Base-by-base conservation (phyloP, 805 yeast genomes). In the Candida maris region DNA sequence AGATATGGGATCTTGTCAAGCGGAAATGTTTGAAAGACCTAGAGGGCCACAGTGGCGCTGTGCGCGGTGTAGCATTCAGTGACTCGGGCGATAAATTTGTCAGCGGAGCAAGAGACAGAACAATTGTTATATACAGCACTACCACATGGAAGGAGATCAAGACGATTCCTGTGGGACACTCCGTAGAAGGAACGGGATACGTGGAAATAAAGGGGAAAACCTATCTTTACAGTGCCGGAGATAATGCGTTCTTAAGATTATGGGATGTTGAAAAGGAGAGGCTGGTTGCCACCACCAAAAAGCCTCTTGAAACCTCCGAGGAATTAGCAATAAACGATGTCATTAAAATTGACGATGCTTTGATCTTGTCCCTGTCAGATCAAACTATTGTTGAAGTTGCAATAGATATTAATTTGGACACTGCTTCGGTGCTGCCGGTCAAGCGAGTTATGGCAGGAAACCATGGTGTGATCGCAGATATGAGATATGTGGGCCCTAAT, bases 381-480 rank as follows among this genome's bases (percentile, higher is more conserved):
- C 97, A 93, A 62, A 82, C 96, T 0, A 61, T 93, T 12, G 48
- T 58, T 4, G 57, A 65, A 27, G 30, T 57, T 5, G 52, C 55
- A 28, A 19, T 51, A 2, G 35, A 53, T 7, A 33, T 41, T 9
- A 59, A 50, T 3, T 45, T 63, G 12, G 54, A 57, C 24, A 51
- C 54, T 4, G 49, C 51, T 4, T 48, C 47, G 19, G 27, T 52
- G 6, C 56, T 83, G n/a, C 69, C 71, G 14, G 55, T 73, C 2
- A 50, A 59, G 6, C 67, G 79, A 37, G 71, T 77, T 27, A 69
- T 88, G 48, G 93, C 96, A 1, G 97, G 97, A 48, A 88, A 88
- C 59, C 96, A 91, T 62, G 97, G 97, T 39, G 91, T 93, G 18
- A 80, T 93, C 51, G 95, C 96, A 3, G 97, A 91, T 56, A 72